Conservation (phyloP, 129 eudicot genomes). For the Flaveria bidentis region DNA sequence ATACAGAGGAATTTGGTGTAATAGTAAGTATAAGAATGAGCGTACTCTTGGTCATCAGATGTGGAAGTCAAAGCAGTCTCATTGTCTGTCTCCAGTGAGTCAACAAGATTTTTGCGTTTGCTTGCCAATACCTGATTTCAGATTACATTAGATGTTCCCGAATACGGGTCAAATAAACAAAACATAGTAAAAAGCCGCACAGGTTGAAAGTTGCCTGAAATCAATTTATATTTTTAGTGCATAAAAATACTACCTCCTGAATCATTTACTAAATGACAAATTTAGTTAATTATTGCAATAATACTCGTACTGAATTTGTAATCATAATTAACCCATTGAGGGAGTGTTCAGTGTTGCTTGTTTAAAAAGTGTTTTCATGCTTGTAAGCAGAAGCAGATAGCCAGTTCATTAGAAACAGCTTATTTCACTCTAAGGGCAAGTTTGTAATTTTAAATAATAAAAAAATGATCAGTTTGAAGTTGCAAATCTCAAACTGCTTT, state of each 20-base stretch:
- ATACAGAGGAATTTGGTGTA: not conserved
- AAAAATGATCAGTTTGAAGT: too few species aligned
- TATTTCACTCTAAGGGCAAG: too few species aligned
- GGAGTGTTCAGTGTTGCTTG: not conserved
- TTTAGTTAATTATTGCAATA: not conserved
- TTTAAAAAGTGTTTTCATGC: not conserved
- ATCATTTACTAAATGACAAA: not conserved
- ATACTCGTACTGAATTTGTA: not conserved
- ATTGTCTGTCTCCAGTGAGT: constrained; percentile 37
- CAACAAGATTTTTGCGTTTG: constrained; percentile 42
- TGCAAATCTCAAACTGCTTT: too few species aligned
- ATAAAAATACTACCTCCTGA: not conserved
- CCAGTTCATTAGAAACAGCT: not conserved
- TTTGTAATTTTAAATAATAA: too few species aligned
- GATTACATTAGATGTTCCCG: not conserved
- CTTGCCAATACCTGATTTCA: constrained; percentile 47
- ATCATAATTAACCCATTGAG: not conserved
- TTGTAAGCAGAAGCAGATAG: not conserved
- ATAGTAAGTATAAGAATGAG: constrained; percentile 6
- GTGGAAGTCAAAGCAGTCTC: constrained; percentile 38
- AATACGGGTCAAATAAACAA: not conserved
- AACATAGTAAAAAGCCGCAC: not conserved
- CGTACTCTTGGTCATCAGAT: constrained; percentile 65
- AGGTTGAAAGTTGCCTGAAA: not conserved
- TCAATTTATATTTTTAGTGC: not conserved